Evolutionary conservation across 140 eudicot genomes (phyloP), one percentile per base, ranked within the genome.

Genomic region (Oenanthe javanica): DNA sequence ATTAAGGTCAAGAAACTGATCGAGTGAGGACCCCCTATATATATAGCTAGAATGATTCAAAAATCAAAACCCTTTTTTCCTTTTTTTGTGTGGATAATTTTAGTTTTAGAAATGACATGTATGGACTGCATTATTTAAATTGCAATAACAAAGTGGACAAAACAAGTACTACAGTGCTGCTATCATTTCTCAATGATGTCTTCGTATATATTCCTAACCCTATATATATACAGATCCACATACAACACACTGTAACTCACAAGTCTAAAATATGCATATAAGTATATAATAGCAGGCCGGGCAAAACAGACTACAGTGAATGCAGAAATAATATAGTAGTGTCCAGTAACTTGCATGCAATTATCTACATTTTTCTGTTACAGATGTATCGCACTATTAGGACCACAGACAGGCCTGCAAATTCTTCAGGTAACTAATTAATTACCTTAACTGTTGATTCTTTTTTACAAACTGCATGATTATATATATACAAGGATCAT

Each of bases 311-410:
- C 74, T 3, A 21, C 77, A 46, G 45, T 51, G 38, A 36, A n/a
- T n/a, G n/a, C n/a, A n/a, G n/a, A n/a, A n/a, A n/a, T n/a, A n/a
- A n/a, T n/a, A n/a, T n/a, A n/a, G 25, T 75, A 72, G 78, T 74
- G 9, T 23, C 49, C 67, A 27, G 55, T 4, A 76, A 77, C 42
- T 50, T 38, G 69, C 69, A 61, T 61, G 69, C 69, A 69, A 69
- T 71, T 71, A 40, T 71, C 76, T 71, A 31, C 49, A 71, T 71
- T 40, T 78, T 42, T 77, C 36, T 77, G 70, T 50, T 77, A 78
- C 74, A 78, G 81, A 78, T 78, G 81, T 78, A 78, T 78, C 81
- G 81, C 27, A 78, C 81, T 7, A 78, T 78, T n/a, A 78, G 72
- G 75, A 78, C 81, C 50, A 78, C 81, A 55, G 81, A 78, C 72